A percentile compares a stretch with the other conserved stretches of the same genome.
Conservation (phyloP, 805 yeast species). For the Candida anglica region DNA sequence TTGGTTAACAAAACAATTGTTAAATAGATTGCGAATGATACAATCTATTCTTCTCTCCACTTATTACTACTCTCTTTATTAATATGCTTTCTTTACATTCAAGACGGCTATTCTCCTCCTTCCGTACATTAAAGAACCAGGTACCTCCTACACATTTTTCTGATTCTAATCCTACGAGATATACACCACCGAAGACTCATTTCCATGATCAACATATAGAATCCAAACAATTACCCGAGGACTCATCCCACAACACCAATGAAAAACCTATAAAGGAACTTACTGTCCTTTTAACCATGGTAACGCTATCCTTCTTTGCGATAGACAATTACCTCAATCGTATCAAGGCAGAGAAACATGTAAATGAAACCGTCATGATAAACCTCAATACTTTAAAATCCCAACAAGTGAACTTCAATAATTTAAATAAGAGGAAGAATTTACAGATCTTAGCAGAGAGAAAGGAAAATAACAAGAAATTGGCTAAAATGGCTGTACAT, state of each 20-base stretch:
- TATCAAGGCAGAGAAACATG: constrained; percentile 30
- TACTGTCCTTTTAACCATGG: constrained; percentile 38
- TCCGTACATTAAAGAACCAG: too few relatives aligned
- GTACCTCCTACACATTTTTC: too few relatives aligned
- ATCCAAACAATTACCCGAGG: too few relatives aligned
- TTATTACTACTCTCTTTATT: too few relatives aligned
- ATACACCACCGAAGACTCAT: too few relatives aligned
- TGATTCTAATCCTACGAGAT: too few relatives aligned
- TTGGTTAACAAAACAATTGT: too few relatives aligned
- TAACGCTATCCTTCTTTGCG: constrained; percentile 45
- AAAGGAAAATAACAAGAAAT: constrained; percentile 41
- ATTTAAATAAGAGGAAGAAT: constrained; percentile 49
- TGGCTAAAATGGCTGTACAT: constrained; percentile 61
- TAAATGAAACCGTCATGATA: constrained; percentile 31
- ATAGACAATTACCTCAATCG: constrained; percentile 47
- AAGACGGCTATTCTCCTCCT: too few relatives aligned
- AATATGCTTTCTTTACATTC: too few relatives aligned
- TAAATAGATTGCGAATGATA: too few relatives aligned
- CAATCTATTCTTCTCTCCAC: too few relatives aligned
- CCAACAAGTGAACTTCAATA: constrained; percentile 47
- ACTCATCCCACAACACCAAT: constrained; percentile 4
- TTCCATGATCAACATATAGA: too few relatives aligned
- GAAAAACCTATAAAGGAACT: constrained; percentile 29
- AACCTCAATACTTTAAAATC: constrained; percentile 34
- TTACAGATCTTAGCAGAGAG: constrained; percentile 51